Conservation (phyloP, 805 yeast genomes). For the Trichomonascus vanleenenianus region DNA sequence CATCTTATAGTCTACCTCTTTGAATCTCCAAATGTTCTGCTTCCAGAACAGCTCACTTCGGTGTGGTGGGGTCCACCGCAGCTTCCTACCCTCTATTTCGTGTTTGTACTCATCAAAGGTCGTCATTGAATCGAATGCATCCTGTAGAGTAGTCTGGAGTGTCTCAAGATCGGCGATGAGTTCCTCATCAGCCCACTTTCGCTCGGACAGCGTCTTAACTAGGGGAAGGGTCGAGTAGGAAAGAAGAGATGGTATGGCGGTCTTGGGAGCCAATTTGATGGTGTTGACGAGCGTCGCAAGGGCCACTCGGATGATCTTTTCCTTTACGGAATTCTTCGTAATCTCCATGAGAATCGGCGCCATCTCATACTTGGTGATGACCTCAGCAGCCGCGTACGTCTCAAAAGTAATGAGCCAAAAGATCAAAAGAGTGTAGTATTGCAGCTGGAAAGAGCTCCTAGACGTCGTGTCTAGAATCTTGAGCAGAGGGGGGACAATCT, state of each 20-base stretch:
- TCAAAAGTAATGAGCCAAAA: constrained; percentile 84
- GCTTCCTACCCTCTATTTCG: constrained; percentile 69
- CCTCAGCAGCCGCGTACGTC: constrained; percentile 38
- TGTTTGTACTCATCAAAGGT: constrained; percentile 88
- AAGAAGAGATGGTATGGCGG: constrained; percentile 56
- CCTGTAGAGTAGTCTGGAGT: constrained; percentile 54
- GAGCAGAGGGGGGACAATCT: constrained; percentile 43
- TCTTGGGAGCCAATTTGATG: constrained; percentile 26
- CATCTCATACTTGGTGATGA: constrained; percentile 44
- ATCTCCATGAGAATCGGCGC: constrained; percentile 42
- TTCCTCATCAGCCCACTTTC: constrained; percentile 95
- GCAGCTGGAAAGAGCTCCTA: constrained; percentile 61
- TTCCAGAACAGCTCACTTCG: constrained; percentile 83
- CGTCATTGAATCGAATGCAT: constrained; percentile 69
- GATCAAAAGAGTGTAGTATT: constrained; percentile 68
- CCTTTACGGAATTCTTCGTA: constrained; percentile 79
- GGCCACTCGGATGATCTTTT: constrained; percentile 82
- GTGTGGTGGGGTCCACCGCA: constrained; percentile 91
- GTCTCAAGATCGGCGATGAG: constrained; percentile 60
- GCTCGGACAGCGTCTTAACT: constrained; percentile 60
- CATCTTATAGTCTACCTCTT: constrained; percentile 66
- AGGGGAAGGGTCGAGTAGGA: constrained; percentile 69
- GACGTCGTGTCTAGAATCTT: constrained; percentile 37
- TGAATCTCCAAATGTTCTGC: constrained; percentile 69
- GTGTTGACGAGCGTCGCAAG: constrained; percentile 52